These are phyloP conservation scores for Trichoderma koningiopsis DNA, from an alignment of 2,329 filamentous ascomycete genomes.

Conservation along the genomic window DNA sequence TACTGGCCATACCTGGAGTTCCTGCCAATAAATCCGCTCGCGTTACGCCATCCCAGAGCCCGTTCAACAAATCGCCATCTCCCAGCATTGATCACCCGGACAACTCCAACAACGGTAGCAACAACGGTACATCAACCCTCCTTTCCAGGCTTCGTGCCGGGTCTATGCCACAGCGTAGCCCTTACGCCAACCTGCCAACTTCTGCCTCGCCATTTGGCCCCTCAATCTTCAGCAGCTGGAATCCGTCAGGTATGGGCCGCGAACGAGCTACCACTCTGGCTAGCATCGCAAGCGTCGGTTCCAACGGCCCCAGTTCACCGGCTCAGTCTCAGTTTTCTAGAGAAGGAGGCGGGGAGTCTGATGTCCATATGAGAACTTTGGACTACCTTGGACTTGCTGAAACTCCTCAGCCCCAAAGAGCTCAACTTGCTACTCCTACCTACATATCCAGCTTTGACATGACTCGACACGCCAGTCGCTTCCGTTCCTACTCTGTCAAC, in stretches of 20 bases:
- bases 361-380: constrained; percentile 85
- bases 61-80: constrained; percentile 70
- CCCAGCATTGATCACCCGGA: constrained; percentile 55
- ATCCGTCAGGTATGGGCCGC: constrained; percentile 64
- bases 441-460: constrained; percentile 76
- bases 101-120: constrained; percentile 36
- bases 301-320: constrained; percentile 86
- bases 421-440: constrained; percentile 73
- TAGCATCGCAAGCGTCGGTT: constrained; percentile 81
- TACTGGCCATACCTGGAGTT: constrained; percentile 57
- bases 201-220: constrained; percentile 76
- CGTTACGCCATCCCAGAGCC: constrained; percentile 82
- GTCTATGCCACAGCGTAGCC: constrained; percentile 88
- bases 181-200: constrained; percentile 60
- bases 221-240: constrained; percentile 89
- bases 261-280: constrained; percentile 85
- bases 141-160: constrained; percentile 86
- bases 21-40: constrained; percentile 82
- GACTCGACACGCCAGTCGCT: constrained; percentile 78
- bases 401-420: constrained; percentile 79
- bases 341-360: constrained; percentile 81
- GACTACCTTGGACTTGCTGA: constrained; percentile 96
- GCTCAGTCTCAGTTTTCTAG: constrained; percentile 83
- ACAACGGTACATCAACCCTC: constrained; percentile 65
- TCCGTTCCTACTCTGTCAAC: constrained; percentile 97